Base-by-base conservation (phyloP, 139 green algal species). In the Zygnema circumcarinatum region DNA sequence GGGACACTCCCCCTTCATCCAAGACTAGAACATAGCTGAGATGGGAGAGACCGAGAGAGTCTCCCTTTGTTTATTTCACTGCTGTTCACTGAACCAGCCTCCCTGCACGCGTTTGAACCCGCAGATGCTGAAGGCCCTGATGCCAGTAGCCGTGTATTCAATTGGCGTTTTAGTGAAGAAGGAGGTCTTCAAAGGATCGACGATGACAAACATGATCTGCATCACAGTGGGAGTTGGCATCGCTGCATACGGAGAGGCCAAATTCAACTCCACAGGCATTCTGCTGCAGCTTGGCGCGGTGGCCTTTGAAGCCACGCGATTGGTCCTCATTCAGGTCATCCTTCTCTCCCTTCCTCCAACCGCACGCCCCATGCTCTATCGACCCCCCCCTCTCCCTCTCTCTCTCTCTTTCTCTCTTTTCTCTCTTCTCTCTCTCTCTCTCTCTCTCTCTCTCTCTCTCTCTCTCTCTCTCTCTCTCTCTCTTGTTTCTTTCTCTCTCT, bases 51-150 rank as follows among this genome's bases (percentile, higher is more conserved):
- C n/a, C n/a, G n/a, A n/a, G n/a, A n/a, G n/a, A n/a, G n/a, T n/a
- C n/a, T n/a, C n/a, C n/a, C n/a, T n/a, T n/a, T n/a, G n/a, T n/a
- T n/a, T n/a, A n/a, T n/a, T n/a, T n/a, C n/a, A n/a, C n/a, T n/a
- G n/a, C n/a, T n/a, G n/a, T n/a, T n/a, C n/a, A n/a, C n/a, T n/a
- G n/a, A n/a, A n/a, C n/a, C n/a, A n/a, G n/a, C n/a, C n/a, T n/a
- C n/a, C n/a, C n/a, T n/a, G n/a, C n/a, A n/a, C n/a, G n/a, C n/a
- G n/a, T n/a, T n/a, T n/a, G n/a, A n/a, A n/a, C 69, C 11, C 25
- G 36, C 97, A 99, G 87, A 99, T 99, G 97, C 94, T 97, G 52
- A 99, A 99, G 91, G 95, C 93, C 20, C 91, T 97, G 32, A 97
- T 97, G 95, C 95, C 95, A 1, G 95, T 93, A 7, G 86, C 95